These are phyloP conservation scores for Flammula alnicola DNA, from an alignment of 1,284 basidiomycete species.

Conservation along the genomic window DNA sequence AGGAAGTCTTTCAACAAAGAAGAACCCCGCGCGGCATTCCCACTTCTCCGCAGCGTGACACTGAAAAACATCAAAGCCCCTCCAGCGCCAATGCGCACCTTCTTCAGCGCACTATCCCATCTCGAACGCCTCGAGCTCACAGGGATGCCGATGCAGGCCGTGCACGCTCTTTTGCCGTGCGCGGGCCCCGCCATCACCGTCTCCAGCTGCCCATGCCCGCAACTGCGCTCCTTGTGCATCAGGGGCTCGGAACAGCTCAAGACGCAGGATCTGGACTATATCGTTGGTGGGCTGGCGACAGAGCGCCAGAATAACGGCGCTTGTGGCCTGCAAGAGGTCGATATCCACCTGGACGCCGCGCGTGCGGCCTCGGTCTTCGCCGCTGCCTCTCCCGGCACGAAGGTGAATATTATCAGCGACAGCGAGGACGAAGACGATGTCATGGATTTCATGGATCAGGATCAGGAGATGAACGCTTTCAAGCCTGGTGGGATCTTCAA, in stretches of 20 bases:
- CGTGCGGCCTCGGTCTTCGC: constrained; percentile 23
- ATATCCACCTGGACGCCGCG: constrained; percentile 33
- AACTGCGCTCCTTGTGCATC: constrained; percentile 34
- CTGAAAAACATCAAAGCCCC: constrained; percentile 40
- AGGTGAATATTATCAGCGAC: constrained; percentile 31
- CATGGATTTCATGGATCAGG: constrained; percentile 24
- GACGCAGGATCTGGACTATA: constrained; percentile 28
- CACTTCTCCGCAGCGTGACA: constrained; percentile 36
- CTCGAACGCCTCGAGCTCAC: constrained; percentile 38
- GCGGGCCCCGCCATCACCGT: too few species aligned
- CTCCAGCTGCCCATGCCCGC: constrained; percentile 35
- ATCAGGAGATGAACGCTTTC: constrained; percentile 29
- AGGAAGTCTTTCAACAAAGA: constrained; percentile 9
- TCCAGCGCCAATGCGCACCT: constrained; percentile 31
- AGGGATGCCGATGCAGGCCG: constrained; percentile 34
- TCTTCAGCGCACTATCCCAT: constrained; percentile 35
- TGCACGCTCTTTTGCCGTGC: constrained; percentile 37
- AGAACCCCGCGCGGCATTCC: constrained; percentile 33
- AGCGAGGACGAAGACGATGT: constrained; percentile 27
- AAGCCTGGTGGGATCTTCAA: constrained; percentile 40
- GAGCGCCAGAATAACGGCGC: constrained; percentile 29
- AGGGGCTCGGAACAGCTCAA: constrained; percentile 28
- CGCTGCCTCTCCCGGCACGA: constrained; percentile 27
- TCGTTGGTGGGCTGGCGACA: constrained; percentile 29
- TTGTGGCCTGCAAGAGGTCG: constrained; percentile 31